Base-by-base conservation (phyloP, 2,329 filamentous ascomycete genomes). In the Tricladium varicosporioides region DNA sequence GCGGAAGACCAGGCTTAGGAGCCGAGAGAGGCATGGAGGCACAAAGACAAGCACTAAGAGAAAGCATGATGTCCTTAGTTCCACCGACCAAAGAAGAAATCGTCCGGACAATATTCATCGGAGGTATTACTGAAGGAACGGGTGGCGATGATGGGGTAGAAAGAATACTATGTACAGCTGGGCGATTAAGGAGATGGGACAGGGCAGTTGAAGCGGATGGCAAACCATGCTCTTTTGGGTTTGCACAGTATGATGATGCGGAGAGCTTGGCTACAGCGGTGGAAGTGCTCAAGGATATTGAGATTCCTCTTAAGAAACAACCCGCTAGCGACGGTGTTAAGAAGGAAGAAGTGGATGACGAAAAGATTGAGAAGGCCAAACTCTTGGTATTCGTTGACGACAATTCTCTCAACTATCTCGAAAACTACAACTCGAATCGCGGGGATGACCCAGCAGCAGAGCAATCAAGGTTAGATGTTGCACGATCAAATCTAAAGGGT, bases 211-310 rank as follows among this genome's bases (percentile, higher is more conserved):
- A 88, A 42, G 49, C 77, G n/a, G 86, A 91, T 63, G 85, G 89
- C 63, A 94, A 93, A 74, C 86, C 86, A 55, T 87, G 88, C 73
- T 88, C 87, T 61, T 97, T 97, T 77, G 94, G 93, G 13, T 97
- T 99, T 74, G 94, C 93, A 58, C 89, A 97, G 73, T 99, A 89
- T 73, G 93, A 96, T 61, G 92, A 97, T 72, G 85, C 87, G 19
- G 90, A 96, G 72, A 93, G 92, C 63, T 79, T 99, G 64, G 86
- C 88, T 71, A 87, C 87, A 46, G 94, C 93, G 45, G 85, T 92
- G 54, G 91, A 95, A 72, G 83, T 96, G 56, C 83, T 97, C 66
- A 85, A 86, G 70, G 87, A 94, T 66, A 79, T 97, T 61, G 80
- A 91, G 69, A 84, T 97, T 49, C 94, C 94, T 31, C 78, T 86